Evolutionary conservation across 2,329 filamentous ascomycete genomes (phyloP), one percentile per base, ranked within the genome.

Genomic region (Cylindrodendrum hubeiense): DNA sequence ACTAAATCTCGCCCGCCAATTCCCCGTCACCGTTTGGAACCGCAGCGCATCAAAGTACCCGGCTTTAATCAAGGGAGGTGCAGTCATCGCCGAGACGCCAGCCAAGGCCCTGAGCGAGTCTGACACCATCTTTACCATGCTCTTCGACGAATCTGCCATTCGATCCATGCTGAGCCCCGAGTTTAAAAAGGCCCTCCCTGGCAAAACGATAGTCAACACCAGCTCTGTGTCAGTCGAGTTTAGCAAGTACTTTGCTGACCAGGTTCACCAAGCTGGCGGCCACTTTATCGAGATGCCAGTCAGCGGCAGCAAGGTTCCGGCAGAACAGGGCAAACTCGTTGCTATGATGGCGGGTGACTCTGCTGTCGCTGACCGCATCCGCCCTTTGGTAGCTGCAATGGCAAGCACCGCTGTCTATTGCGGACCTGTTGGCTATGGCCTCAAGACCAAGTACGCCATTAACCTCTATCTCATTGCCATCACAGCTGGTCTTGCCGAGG

Each of bases 251-350:
- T 66, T 78, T 3, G 72, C 68, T 5, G 55, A 67, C 17, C 58
- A 73, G 22, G 68, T 77, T 4, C 49, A 53, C 6, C 26, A 50
- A 2, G 74, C 71, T 3, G 75, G 77, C 1, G 77, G 77, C 1
- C 47, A 71, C 3, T 79, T 74, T 26, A 58, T 79, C 41, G 77
- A 79, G 57, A 79, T 79, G 77, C 77, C 77, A 3, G 77, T 79
- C 33, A 79, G 77, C 53, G 78, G 77, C 7, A 77, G 77, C 68
- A 75, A 74, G 44, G 61, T 76, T 1, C 78, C 77, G 1, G 78
- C 77, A 1, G 77, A 78, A 59, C 67, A 74, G 47, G 77, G 77
- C 3, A 52, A 65, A n/a, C 72, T 79, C 8, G 76, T 80, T 21
- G 77, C 76, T 34, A 75, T 80, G 70, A 70, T 79, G 41, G 77